A percentile compares a stretch with the other conserved stretches of the same genome.
These are phyloP conservation scores for Coemansia sp. DNA, from an alignment of 192 early-diverging fungal species.

Conservation along the genomic window DNA sequence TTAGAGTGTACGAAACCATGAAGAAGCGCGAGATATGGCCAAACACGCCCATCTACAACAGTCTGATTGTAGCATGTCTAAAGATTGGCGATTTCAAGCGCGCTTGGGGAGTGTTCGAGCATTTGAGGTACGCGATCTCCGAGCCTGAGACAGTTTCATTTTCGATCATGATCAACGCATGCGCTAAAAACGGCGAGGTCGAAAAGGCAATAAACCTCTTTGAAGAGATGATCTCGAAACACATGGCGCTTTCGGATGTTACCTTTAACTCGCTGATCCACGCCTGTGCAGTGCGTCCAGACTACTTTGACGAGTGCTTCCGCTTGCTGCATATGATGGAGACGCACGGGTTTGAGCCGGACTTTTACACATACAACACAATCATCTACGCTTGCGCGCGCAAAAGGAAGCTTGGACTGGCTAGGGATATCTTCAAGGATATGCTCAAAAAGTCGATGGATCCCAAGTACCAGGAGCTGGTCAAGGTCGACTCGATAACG, in stretches of 20 bases:
- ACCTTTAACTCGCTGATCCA: conserved; percentile 89
- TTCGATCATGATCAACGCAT: conserved; percentile 90
- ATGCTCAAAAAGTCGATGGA: conserved; percentile 57
- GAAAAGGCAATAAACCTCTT: conserved; percentile 92
- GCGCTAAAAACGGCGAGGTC: conserved; percentile 79
- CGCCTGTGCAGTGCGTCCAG: conserved; percentile 73
- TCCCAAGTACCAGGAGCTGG: conserved; percentile 44
- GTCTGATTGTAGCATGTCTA: conserved; percentile 81
- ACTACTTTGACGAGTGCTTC: conserved; percentile 87
- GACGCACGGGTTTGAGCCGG: conserved; percentile 76
- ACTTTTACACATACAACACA: conserved; percentile 79
- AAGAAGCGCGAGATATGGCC: conserved; percentile 61
- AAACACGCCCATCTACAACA: conserved; percentile 71
- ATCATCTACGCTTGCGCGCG: conserved; percentile 74
- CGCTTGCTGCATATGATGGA: conserved; percentile 82
- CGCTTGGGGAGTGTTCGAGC: conserved; percentile 91
- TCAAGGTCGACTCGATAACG: conserved; percentile 61
- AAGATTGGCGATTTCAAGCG: conserved; percentile 66
- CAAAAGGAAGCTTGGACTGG: conserved; percentile 71
- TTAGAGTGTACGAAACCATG: conserved; percentile 77
- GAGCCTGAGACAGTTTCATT: conserved; percentile 80
- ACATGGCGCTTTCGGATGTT: conserved; percentile 73
- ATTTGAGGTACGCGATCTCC: conserved; percentile 75
- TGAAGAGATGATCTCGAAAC: conserved; percentile 76
- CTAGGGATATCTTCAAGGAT: conserved; percentile 63